Evolutionary conservation across 2,329 filamentous ascomycete species (phyloP), one percentile per base, ranked within the genome.

Genomic region (Amphichorda felina): DNA sequence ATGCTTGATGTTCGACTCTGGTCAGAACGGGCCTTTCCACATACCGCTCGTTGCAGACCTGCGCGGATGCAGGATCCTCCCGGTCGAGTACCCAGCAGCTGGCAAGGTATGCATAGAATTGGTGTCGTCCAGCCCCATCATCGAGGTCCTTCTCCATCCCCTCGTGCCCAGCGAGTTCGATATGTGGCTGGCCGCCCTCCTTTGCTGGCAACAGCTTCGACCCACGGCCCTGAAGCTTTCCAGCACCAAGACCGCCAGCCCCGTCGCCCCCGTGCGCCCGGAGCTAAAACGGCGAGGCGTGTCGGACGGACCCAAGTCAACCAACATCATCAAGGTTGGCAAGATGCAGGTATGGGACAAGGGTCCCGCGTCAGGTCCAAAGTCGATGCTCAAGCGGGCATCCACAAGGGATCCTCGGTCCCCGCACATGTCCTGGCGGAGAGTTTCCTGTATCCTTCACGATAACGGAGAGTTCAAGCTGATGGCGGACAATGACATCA

Each of bases 401-500:
- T 77, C 74, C 2, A 72, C 72, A 2, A 61, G 70, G 40, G 72
- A 78, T 49, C 48, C 71, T 17, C 62, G 66, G 19, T 67, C 69
- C 10, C 56, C 65, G 1, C 60, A 59, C n/a, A 68, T 67, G 4
- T 72, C 80, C 9, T 96, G 91, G 91, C 76, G 83, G 47, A 75
- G 75, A 43, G 86, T 96, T 4, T 95, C 87, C 21, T 95, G 88
- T 56, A 93, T 91, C 14, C 66, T 98, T 17, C 84, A 94, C 45
- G 91, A 96, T 51, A 94, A 94, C 47, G 91, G 91, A 38, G 85
- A 93, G 51, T 80, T 98, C 52, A 94, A 89, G 50, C 71, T 98
- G 9, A 80, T 91, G 55, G 82, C 82, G 2, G 89, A 95, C 48
- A 79, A 82, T 37, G 88, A 94, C 45, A 78, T 82, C 32, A 76